Conservation (phyloP, 2,329 filamentous ascomycete genomes). For the Xylariaceae sp. region DNA sequence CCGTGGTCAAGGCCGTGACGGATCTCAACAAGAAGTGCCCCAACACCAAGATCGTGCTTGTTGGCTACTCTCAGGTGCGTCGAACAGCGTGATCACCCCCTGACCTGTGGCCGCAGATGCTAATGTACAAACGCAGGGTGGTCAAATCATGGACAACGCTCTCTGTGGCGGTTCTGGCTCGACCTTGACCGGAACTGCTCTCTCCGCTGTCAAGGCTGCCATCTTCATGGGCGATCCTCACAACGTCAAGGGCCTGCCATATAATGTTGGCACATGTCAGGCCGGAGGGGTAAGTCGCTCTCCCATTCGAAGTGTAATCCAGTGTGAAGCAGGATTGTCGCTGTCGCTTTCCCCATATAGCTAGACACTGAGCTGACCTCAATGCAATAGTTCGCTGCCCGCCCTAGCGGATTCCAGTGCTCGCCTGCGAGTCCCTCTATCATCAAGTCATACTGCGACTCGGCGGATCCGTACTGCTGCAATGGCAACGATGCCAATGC, state of each 20-base stretch:
- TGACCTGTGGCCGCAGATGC: background rate
- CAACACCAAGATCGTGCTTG: slow-evolving; percentile 51
- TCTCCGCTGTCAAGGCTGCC: slow-evolving; percentile 52
- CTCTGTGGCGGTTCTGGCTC: slow-evolving; percentile 53
- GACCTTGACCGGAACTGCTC: slow-evolving; percentile 39
- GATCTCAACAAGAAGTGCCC: slow-evolving; percentile 52
- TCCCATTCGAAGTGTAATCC: background rate
- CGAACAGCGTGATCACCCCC: background rate
- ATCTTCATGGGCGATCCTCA: slow-evolving; percentile 62
- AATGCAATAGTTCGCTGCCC: slow-evolving; percentile 51
- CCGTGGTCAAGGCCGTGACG: slow-evolving; percentile 54
- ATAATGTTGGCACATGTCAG: slow-evolving; percentile 57
- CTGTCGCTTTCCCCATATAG: too few species aligned
- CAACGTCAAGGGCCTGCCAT: slow-evolving; percentile 49
- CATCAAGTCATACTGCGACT: slow-evolving; percentile 63
- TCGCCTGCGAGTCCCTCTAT: slow-evolving; percentile 42
- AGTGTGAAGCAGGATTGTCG: too few species aligned
- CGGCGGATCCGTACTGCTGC: slow-evolving; percentile 62
- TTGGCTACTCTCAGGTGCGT: slow-evolving; percentile 54
- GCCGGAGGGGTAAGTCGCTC: slow-evolving; percentile 50
- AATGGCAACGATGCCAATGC: slow-evolving; percentile 55
- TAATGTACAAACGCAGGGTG: slow-evolving; percentile 37
- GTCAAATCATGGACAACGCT: slow-evolving; percentile 60
- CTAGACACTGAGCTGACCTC: background rate
- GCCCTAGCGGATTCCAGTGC: slow-evolving; percentile 54